Evolutionary conservation across 148 eudicot species (phyloP), one percentile per base, ranked within the genome.

Genomic region (Simmondsia chinensis): DNA sequence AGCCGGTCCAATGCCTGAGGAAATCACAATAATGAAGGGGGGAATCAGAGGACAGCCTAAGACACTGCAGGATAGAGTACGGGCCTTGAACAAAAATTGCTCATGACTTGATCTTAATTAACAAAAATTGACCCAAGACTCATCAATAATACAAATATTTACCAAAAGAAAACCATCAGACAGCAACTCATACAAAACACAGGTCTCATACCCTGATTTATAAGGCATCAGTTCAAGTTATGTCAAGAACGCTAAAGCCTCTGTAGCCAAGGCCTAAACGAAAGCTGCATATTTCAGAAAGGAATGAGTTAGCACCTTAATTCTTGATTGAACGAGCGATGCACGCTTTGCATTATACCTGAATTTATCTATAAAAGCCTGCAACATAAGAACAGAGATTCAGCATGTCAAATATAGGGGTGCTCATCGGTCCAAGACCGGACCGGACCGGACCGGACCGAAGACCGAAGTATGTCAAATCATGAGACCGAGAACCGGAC

Each of bases 271-370:
- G n/a, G n/a, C n/a, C n/a, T n/a, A n/a, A n/a, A n/a, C n/a, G n/a
- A n/a, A n/a, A n/a, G n/a, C n/a, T n/a, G n/a, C n/a, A n/a, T n/a
- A n/a, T n/a, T n/a, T n/a, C n/a, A n/a, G n/a, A n/a, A n/a, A 32
- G 24, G 49, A 54, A 45, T 15, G 13, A 47, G 43, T 26, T 27
- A 35, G 51, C 57, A 93, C 99, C 94, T 93, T 93, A 54, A 93
- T 93, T 72, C 99, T 79, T 37, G 99, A 93, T 63, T 93, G 99
- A 54, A 93, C 99, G 57, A 93, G 99, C 33, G 99, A 87, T 26
- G 99, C 99, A 56, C 99, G 96, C 80, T 93, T 93, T 33, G 99
- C 99, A 65, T 93, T 93, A 70, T 79, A 93, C 33, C 99, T 89
- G 39, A 93, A 93, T 60, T 93, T 93, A 53, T 93, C 96, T 30